Conservation (phyloP, 2,329 filamentous ascomycete genomes). For the Diplodia corticola region DNA sequence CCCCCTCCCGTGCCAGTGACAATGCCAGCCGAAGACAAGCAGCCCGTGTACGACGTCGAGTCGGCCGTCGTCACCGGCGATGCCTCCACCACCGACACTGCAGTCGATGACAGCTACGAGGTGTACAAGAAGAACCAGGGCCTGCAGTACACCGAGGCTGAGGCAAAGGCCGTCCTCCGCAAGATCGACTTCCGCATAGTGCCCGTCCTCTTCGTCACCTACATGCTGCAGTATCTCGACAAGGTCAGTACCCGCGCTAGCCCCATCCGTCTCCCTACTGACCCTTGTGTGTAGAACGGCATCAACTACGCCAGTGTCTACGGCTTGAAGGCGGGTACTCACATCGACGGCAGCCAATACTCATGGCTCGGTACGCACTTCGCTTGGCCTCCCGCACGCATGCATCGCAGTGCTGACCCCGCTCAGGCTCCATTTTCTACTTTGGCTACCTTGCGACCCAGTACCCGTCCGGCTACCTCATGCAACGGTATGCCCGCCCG, state of each 20-base stretch:
- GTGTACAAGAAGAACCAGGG: constrained; percentile 33
- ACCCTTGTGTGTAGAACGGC: constrained; percentile 35
- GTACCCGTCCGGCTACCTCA: constrained; percentile 46
- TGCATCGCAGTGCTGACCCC: background rate
- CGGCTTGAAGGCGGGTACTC: constrained; percentile 49
- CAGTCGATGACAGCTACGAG: constrained; percentile 36
- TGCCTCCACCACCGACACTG: constrained; percentile 1
- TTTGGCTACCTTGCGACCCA: constrained; percentile 52
- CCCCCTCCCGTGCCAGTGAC: background rate
- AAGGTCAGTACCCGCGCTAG: constrained; percentile 35
- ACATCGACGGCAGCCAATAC: constrained; percentile 53
- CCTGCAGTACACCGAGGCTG: constrained; percentile 28
- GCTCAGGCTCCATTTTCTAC: constrained; percentile 49
- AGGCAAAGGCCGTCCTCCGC: constrained; percentile 33
- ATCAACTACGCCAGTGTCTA: constrained; percentile 55
- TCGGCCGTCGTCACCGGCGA: background rate
- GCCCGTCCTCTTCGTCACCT: constrained; percentile 37
- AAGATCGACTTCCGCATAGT: constrained; percentile 36
- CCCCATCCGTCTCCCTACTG: background rate
- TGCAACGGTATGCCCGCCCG: constrained; percentile 38
- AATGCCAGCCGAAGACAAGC: constrained; percentile 5
- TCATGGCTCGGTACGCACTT: constrained; percentile 47
- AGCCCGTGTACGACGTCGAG: constrained; percentile 16
- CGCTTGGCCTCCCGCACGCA: background rate
- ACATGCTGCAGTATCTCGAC: constrained; percentile 45